Conservation (phyloP, 371 early-diverging fungal species). For the Lichtheimia corymbifera region DNA sequence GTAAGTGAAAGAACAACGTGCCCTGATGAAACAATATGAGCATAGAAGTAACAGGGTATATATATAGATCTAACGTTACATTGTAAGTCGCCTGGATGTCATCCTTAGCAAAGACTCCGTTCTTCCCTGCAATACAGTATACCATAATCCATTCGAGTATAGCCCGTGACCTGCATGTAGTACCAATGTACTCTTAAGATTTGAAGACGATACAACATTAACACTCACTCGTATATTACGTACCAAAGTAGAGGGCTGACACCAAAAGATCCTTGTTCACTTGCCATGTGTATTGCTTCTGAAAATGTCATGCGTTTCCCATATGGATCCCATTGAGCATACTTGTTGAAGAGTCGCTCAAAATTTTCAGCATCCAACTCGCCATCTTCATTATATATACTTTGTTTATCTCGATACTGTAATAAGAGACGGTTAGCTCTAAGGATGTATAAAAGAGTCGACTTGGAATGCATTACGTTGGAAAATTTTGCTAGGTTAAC, state of each 20-base stretch:
- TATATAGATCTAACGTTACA: conserved; percentile 14
- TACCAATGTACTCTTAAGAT: background rate
- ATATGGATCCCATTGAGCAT: background rate
- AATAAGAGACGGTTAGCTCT: background rate
- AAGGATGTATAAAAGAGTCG: background rate
- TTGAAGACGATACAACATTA: background rate
- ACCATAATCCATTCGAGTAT: conserved; percentile 26
- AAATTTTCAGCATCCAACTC: background rate
- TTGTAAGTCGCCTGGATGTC: conserved; percentile 37
- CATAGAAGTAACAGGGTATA: background rate
- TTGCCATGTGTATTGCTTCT: background rate
- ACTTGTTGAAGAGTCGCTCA: background rate
- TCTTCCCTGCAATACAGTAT: conserved; percentile 37
- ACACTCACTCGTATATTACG: background rate
- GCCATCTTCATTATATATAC: background rate
- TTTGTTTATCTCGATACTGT: background rate
- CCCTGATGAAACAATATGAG: background rate
- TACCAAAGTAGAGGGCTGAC: background rate
- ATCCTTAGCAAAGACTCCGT: conserved; percentile 23
- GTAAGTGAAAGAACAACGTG: conserved; percentile 16
- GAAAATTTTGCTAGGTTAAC: background rate
- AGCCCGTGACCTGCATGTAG: conserved; percentile 18
- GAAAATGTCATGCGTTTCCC: background rate
- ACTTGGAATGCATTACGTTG: background rate
- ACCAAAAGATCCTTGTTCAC: conserved; percentile 1